Base-by-base conservation (phyloP, 805 yeast species). In the Pichia insulana region DNA sequence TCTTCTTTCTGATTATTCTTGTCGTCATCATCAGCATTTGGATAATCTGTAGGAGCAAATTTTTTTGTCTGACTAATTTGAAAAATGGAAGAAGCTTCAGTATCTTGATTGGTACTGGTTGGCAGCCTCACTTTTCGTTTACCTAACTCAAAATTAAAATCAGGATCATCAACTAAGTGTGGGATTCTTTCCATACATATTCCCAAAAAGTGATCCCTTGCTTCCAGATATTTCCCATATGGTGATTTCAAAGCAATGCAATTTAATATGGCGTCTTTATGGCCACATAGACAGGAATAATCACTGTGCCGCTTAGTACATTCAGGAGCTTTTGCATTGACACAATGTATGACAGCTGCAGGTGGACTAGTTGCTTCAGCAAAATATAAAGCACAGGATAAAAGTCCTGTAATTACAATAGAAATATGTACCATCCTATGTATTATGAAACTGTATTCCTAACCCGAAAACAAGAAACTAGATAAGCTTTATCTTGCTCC, bases 191-290 rank as follows among this genome's bases (percentile, higher is more conserved):
- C 76, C 41, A 65, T 48, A 42, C 76, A 72, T 6, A 73, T 68
- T 2, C 76, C 77, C 39, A 63, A 49, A 45, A 51, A 71, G 52
- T 73, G 78, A 48, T 72, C 76, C 53, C 76, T 58, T 10, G 75
- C 65, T n/a, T 69, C 58, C 28, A 65, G 56, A 44, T 63, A 71
- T 26, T 57, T 58, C 1, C 71, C 71, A 36, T 59, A 64, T 1
- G 71, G 69, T 48, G 76, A 69, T 12, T 55, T 54, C 33, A 64
- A 69, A 11, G 61, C 62, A 25, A 71, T 49, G 47, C 77, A 71
- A 15, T 64, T 42, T 30, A 55, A 63, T n/a, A 70, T 39, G 4
- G 39, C 44, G 5, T 37, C 22, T 20, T 54, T 46, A 4, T 52
- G 48, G 11, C 42, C 49, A 50, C 77, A 71, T 31, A 69, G 40